A percentile compares a stretch with the other conserved stretches of the same genome.
Evolutionary conservation across 192 early-diverging fungal genomes (phyloP).

Genomic region (Radiomyces spectabilis): DNA sequence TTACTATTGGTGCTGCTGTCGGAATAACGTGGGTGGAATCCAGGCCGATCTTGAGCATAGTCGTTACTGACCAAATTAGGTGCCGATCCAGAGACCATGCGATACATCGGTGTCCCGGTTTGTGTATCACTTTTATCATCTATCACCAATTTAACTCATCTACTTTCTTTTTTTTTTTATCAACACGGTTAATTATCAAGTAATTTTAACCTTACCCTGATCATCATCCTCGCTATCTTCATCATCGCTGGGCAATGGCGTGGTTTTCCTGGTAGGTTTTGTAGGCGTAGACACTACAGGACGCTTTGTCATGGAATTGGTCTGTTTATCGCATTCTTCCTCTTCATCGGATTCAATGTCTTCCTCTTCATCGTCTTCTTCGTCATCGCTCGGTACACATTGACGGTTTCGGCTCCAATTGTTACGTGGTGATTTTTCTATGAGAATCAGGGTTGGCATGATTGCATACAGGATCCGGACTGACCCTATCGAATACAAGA

Average conservation of each 20-base stretch:
- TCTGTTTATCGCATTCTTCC: not conserved
- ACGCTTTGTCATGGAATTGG: not conserved
- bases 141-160: too few relatives aligned
- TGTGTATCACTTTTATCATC: too few relatives aligned
- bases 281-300: not conserved
- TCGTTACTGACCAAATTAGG: not conserved
- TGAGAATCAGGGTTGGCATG: not conserved
- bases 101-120: too few relatives aligned
- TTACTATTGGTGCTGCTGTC: conserved; percentile 9
- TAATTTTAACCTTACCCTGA: too few relatives aligned
- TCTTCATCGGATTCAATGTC: not conserved
- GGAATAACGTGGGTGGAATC: not conserved
- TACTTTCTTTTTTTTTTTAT: too few relatives aligned
- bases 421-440: not conserved
- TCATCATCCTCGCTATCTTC: conserved; percentile 16
- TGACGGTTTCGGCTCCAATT: conserved; percentile 1
- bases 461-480: too few relatives aligned
- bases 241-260: conserved; percentile 17
- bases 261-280: not conserved
- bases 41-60: not conserved
- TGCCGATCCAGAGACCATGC: not conserved
- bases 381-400: conserved; percentile 14
- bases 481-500: too few relatives aligned
- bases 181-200: too few relatives aligned
- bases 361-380: conserved; percentile 9